A percentile compares a stretch with the other conserved stretches of the same genome.
These are phyloP conservation scores for Jaltomata sinuosa DNA, from an alignment of 257 asterid genomes.

Conservation along the genomic window DNA sequence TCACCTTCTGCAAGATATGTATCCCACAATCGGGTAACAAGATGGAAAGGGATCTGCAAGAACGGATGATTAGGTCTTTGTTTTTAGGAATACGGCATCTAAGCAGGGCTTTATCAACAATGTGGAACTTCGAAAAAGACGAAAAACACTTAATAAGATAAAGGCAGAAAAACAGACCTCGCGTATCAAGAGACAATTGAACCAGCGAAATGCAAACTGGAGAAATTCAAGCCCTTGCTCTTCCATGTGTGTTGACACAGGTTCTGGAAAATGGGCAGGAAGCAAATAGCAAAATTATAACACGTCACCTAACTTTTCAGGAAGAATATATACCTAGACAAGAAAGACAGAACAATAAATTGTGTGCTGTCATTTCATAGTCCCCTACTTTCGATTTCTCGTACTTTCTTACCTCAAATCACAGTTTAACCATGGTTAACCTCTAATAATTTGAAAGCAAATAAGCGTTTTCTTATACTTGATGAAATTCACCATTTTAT, in stretches of 20 bases:
- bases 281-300: background rate
- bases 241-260: slow-evolving; percentile 79
- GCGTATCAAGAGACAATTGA: slow-evolving; percentile 91
- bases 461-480: background rate
- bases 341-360: background rate
- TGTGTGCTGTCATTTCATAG: background rate
- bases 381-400: background rate
- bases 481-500: background rate
- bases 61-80: slow-evolving; percentile 11
- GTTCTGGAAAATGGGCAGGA: slow-evolving; percentile 34
- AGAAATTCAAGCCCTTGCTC: slow-evolving; percentile 98
- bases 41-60: slow-evolving; percentile 72
- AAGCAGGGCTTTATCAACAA: background rate
- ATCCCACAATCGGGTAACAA: slow-evolving; percentile 93
- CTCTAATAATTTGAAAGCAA: background rate
- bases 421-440: background rate
- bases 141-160: background rate
- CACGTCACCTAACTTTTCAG: background rate
- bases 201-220: slow-evolving; percentile 99
- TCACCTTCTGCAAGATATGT: slow-evolving; percentile 99
- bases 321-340: background rate
- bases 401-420: background rate
- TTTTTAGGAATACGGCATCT: background rate
- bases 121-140: background rate
- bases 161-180: slow-evolving; percentile 46